phyloP scores from a whole-genome alignment of 306 rosid species.

The Trichosanthes truncata region DNA sequence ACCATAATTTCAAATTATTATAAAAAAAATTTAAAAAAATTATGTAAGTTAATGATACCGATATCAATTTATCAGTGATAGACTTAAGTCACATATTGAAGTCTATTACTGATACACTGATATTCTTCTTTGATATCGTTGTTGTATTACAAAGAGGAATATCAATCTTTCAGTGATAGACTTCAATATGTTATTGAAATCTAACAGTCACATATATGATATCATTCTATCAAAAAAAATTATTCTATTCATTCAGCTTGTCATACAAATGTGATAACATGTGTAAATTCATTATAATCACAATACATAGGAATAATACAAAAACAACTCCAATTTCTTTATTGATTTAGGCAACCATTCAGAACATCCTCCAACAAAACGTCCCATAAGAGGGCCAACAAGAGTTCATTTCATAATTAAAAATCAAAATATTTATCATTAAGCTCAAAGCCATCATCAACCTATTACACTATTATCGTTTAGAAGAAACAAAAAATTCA shows the following conservation, averaged over 20 bases:
- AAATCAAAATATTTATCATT: neutral
- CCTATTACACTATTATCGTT: neutral
- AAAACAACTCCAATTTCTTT: neutral
- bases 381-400: neutral
- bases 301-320: neutral
- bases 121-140: no score
- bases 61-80: no score
- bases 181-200: no score
- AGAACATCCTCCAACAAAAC: neutral
- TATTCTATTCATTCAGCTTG: neutral
- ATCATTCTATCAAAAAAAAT: neutral
- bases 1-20: no score
- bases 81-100: no score
- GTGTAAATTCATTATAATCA: neutral
- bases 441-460: neutral
- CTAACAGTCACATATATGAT: no score
- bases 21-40: no score
- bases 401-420: neutral
- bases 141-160: no score
- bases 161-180: no score
- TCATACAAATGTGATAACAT: neutral
- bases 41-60: no score
- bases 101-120: no score
- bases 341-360: neutral
- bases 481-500: neutral